Conservation (phyloP, 176 grass and related monocot species). For the Paspalum vaginatum region DNA sequence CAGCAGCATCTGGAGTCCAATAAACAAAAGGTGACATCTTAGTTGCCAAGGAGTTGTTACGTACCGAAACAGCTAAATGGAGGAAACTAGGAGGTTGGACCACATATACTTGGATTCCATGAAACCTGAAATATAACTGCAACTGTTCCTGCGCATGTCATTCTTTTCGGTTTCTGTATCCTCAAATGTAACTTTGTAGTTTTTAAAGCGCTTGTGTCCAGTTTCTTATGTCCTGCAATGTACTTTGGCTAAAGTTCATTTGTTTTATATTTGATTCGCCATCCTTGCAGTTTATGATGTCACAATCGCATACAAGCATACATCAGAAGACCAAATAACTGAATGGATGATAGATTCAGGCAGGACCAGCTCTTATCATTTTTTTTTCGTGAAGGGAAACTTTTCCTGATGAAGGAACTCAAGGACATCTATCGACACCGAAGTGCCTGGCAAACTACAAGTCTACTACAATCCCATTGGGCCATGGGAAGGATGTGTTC, state of each 20-base stretch:
- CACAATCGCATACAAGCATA: constrained; percentile 86
- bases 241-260: background rate
- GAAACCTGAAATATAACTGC: background rate
- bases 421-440: constrained; percentile 74
- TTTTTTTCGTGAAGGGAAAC: constrained; percentile 54
- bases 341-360: constrained; percentile 79
- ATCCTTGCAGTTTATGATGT: constrained; percentile 77
- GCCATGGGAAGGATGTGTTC: too few relatives aligned
- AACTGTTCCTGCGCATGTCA: background rate
- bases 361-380: constrained; percentile 74
- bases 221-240: background rate
- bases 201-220: background rate
- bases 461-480: too few relatives aligned
- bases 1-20: too few relatives aligned
- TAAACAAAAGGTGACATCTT: too few relatives aligned
- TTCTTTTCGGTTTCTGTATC: background rate
- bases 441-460: constrained; percentile 52
- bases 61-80: background rate
- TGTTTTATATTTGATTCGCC: constrained; percentile 3
- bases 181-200: background rate
- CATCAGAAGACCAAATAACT: constrained; percentile 58
- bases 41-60: background rate
- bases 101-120: background rate
- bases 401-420: constrained; percentile 74
- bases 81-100: background rate